phyloP scores from a whole-genome alignment of 1,284 basidiomycete genomes.

The Ceratobasidium sp. region DNA sequence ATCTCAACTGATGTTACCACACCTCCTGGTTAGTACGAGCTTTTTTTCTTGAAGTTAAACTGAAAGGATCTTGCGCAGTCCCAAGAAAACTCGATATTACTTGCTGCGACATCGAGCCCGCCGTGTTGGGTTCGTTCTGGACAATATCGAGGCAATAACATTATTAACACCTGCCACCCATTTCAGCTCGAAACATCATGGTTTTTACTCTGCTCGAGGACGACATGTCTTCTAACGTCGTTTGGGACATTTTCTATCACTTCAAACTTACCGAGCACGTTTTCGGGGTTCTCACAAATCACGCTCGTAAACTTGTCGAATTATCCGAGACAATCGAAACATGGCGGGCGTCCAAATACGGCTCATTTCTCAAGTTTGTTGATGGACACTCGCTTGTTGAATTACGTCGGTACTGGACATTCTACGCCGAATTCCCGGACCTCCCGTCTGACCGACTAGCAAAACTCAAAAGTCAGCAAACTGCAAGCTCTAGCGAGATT shows the following conservation, averaged over 20 bases:
- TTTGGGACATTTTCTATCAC: slow-evolving; percentile 73
- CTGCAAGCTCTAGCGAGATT: not conserved
- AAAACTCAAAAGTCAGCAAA: not conserved
- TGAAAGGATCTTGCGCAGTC: not conserved
- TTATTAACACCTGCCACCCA: not conserved
- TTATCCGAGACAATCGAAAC: slow-evolving; percentile 57
- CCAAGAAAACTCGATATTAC: slow-evolving; percentile 4
- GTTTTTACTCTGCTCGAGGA: slow-evolving; percentile 59
- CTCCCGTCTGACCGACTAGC: slow-evolving; percentile 45
- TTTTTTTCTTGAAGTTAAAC: not conserved
- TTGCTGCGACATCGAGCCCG: slow-evolving; percentile 3
- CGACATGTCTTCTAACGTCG: slow-evolving; percentile 50
- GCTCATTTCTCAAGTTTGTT: slow-evolving; percentile 59
- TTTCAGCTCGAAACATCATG: slow-evolving; percentile 62
- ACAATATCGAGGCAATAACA: not conserved
- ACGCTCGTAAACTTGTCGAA: slow-evolving; percentile 61
- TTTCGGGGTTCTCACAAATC: slow-evolving; percentile 59
- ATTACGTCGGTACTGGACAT: slow-evolving; percentile 62
- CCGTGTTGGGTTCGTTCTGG: not conserved
- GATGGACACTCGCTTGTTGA: slow-evolving; percentile 61
- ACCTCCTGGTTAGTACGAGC: not conserved
- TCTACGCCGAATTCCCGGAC: slow-evolving; percentile 56
- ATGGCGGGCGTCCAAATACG: slow-evolving; percentile 64
- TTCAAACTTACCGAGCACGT: slow-evolving; percentile 64
- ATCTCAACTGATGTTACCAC: slow-evolving; percentile 61